phyloP scores from a whole-genome alignment of 148 eudicot species.

The Rhododendron kiyosumense region DNA sequence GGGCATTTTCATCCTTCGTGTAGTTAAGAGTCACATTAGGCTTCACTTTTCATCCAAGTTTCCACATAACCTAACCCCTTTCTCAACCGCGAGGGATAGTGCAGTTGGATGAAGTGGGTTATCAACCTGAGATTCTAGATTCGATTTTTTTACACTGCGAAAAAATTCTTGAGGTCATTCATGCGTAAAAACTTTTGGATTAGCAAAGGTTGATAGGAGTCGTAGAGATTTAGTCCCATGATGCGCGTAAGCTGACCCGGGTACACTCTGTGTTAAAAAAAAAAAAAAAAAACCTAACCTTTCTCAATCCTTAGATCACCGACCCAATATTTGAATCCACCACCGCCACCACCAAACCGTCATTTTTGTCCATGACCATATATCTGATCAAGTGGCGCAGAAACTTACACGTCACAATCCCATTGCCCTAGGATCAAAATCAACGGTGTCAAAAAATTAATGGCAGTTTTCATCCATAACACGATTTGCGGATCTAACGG shows the following conservation, averaged over 20 bases:
- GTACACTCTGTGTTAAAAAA: too few relatives aligned
- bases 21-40: neutral
- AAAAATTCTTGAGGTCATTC: too few relatives aligned
- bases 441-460: neutral
- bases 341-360: slow-evolving; percentile 1
- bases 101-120: too few relatives aligned
- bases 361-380: neutral
- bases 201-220: too few relatives aligned
- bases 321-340: slow-evolving; percentile 2
- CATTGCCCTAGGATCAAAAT: neutral
- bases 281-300: neutral
- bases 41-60: slow-evolving; percentile 2
- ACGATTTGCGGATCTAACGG: neutral
- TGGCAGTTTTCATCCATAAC: neutral
- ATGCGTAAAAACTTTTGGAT: too few relatives aligned
- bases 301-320: neutral
- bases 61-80: neutral
- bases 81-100: too few relatives aligned
- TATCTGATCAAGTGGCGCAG: neutral
- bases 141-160: too few relatives aligned
- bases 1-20: neutral
- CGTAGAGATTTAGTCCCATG: too few relatives aligned
- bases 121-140: too few relatives aligned
- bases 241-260: too few relatives aligned
- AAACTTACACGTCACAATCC: neutral